Percentiles rank a stretch among this genome's conserved stretches.
Conservation (phyloP, 116 monocot species). For the Posidonia oceanica region DNA sequence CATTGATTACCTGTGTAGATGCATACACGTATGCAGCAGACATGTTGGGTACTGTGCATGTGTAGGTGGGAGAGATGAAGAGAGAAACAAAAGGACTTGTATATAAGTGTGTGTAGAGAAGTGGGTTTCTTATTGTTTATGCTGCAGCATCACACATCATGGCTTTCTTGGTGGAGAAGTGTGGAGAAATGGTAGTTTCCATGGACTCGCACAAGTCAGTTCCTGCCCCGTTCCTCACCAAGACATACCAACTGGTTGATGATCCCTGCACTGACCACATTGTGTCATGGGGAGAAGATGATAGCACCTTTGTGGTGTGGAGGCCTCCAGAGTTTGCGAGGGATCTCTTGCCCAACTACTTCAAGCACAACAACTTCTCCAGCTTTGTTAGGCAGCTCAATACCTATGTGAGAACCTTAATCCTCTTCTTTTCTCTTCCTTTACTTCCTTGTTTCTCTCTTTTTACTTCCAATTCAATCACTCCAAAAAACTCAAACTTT, state of each 20-base stretch:
- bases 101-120: not conserved
- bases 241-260: slow-evolving; percentile 79
- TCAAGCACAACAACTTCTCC: slow-evolving; percentile 96
- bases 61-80: not conserved
- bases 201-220: slow-evolving; percentile 48
- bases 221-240: slow-evolving; percentile 74
- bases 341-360: slow-evolving; percentile 81
- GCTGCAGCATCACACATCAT: slow-evolving; percentile 7
- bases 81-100: not conserved
- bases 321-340: slow-evolving; percentile 66
- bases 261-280: slow-evolving; percentile 74
- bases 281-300: slow-evolving; percentile 82
- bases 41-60: slow-evolving; percentile 9
- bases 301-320: slow-evolving; percentile 75
- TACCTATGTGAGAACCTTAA: slow-evolving; percentile 54
- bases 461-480: not conserved
- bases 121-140: not conserved
- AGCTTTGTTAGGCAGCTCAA: slow-evolving; percentile 93
- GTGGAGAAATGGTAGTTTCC: slow-evolving; percentile 40
- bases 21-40: slow-evolving; percentile 8
- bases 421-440: not conserved
- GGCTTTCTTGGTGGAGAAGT: slow-evolving; percentile 59
- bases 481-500: too few species aligned
- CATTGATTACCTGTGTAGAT: not conserved
- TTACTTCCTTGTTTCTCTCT: not conserved